Percentiles rank a stretch among this genome's conserved stretches.
phyloP scores from a whole-genome alignment of 208 protist genomes.

The Crithidia sp. region DNA sequence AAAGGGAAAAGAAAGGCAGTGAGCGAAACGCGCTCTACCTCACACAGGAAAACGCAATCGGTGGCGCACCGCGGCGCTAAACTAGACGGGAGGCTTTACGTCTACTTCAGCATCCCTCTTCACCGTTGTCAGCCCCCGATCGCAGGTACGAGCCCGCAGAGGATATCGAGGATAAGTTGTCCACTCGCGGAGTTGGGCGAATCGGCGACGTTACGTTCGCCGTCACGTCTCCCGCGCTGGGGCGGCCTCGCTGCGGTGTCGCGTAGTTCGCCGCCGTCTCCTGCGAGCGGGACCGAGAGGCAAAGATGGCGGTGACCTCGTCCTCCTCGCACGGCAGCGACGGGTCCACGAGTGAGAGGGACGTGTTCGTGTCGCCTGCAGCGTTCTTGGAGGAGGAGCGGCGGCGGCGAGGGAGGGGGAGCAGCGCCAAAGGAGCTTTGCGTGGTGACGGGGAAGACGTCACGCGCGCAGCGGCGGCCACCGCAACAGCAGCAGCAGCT shows the following conservation, averaged over 20 bases:
- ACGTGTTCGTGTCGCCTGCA: neutral
- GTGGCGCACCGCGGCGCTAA: neutral
- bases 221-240: neutral
- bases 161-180: slow-evolving; percentile 18
- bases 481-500: no score
- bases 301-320: slow-evolving; percentile 17
- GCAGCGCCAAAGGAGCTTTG: neutral
- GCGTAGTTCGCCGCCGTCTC: neutral
- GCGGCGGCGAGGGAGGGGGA: neutral
- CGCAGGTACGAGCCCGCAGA: slow-evolving; percentile 23
- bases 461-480: no score
- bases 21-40: no score
- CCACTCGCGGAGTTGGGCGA: neutral
- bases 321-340: slow-evolving; percentile 8
- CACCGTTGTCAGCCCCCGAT: no score
- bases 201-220: neutral
- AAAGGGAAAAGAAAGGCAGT: no score
- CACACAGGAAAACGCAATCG: no score
- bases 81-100: neutral
- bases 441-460: neutral
- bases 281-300: slow-evolving; percentile 13
- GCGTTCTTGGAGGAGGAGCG: slow-evolving; percentile 1
- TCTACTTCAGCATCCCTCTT: no score
- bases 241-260: neutral
- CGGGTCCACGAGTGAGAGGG: slow-evolving; percentile 7